Evolutionary conservation across 1,139 yeast species (phyloP).

Genomic region (Debaryomycetaceae sp.): DNA sequence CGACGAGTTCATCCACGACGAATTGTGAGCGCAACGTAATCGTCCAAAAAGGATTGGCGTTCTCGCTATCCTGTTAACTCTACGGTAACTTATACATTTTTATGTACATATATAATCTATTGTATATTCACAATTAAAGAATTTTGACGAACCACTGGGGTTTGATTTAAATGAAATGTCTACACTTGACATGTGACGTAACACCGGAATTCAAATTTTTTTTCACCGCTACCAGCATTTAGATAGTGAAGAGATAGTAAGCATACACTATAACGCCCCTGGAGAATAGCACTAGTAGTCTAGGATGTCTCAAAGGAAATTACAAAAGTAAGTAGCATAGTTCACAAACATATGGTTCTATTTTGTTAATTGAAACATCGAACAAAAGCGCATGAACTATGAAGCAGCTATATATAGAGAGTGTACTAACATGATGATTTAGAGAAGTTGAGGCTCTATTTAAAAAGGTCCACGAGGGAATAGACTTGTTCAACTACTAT

Average conservation of each 20-base stretch:
- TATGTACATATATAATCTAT: background rate
- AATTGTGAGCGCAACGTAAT: constrained; percentile 26
- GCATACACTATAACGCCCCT: background rate
- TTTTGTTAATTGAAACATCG: too few species aligned
- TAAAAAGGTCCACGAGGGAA: constrained; percentile 93
- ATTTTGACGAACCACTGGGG: background rate
- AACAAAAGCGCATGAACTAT: too few species aligned
- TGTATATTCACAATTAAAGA: background rate
- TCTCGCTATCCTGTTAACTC: background rate
- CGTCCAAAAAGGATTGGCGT: background rate
- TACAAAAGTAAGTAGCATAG: constrained; percentile 40
- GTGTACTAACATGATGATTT: constrained; percentile 2
- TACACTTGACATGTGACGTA: background rate
- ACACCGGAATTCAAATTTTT: constrained; percentile 14
- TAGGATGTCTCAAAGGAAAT: constrained; percentile 40
- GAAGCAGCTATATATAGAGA: background rate
- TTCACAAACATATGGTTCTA: background rate
- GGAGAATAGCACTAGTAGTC: background rate
- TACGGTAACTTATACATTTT: background rate
- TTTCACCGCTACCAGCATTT: constrained; percentile 5
- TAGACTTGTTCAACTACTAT: constrained; percentile 64
- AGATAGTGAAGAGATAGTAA: background rate
- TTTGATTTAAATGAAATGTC: too few species aligned
- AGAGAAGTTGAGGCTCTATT: constrained; percentile 91
- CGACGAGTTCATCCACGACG: constrained; percentile 62